Evolutionary conservation across 2,329 filamentous ascomycete genomes (phyloP).

Genomic region (Thielaviopsis euricoi): DNA sequence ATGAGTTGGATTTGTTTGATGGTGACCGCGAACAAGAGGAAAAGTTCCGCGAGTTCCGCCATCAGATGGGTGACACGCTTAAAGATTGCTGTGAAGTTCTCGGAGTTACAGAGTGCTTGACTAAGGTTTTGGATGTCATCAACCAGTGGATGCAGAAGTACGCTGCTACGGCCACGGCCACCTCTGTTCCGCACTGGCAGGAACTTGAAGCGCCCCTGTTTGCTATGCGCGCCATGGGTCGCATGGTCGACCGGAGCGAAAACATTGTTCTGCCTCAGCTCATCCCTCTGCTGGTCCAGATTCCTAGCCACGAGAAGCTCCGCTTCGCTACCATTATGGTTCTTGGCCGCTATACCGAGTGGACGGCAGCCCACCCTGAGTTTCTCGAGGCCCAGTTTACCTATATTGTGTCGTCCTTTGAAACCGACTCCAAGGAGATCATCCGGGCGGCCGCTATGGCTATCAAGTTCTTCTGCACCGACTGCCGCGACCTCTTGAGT

Average conservation of each 20-base stretch:
- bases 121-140: slow-evolving; percentile 74
- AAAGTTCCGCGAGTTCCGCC: slow-evolving; percentile 89
- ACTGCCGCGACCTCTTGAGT: slow-evolving; percentile 76
- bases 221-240: slow-evolving; percentile 85
- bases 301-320: slow-evolving; percentile 93
- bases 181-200: slow-evolving; percentile 85
- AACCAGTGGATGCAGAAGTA: slow-evolving; percentile 78
- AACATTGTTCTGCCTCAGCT: slow-evolving; percentile 74
- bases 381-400: slow-evolving; percentile 85
- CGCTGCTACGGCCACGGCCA: slow-evolving; percentile 54
- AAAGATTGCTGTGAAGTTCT: slow-evolving; percentile 97
- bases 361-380: slow-evolving; percentile 87
- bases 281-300: slow-evolving; percentile 84
- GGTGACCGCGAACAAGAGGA: slow-evolving; percentile 92
- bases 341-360: slow-evolving; percentile 89
- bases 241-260: slow-evolving; percentile 87
- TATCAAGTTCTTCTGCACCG: slow-evolving; percentile 92
- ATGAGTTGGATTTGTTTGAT: slow-evolving; percentile 76
- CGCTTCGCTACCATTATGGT: slow-evolving; percentile 98
- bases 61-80: slow-evolving; percentile 92
- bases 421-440: slow-evolving; percentile 77
- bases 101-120: slow-evolving; percentile 77
- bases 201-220: slow-evolving; percentile 90
- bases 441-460: slow-evolving; percentile 81
- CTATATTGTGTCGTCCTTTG: slow-evolving; percentile 88